A percentile compares a stretch with the other conserved stretches of the same genome.
Evolutionary conservation across 352 stramenopile species (phyloP).

Genomic region (Pythium brachiatum): DNA sequence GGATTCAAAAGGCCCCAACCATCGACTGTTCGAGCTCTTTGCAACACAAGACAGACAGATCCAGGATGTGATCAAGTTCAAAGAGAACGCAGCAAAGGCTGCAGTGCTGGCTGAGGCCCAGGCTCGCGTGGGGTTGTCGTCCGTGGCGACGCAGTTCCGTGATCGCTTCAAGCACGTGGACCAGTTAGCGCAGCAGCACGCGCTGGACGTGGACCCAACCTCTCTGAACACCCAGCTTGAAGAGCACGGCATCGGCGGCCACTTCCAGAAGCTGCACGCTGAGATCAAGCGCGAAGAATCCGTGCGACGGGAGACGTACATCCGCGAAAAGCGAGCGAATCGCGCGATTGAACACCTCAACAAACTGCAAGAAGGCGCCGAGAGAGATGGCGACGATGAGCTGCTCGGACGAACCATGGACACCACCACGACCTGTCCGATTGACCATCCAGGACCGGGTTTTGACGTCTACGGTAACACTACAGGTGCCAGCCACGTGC

Average conservation of each 20-base stretch:
- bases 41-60: slow-evolving; percentile 52
- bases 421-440: slow-evolving; percentile 26
- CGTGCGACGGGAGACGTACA: slow-evolving; percentile 10
- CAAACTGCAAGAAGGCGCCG: slow-evolving; percentile 5
- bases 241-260: slow-evolving; percentile 49
- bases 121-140: slow-evolving; percentile 39
- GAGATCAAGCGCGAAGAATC: slow-evolving; percentile 35
- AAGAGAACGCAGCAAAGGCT: slow-evolving; percentile 45
- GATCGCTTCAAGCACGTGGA: slow-evolving; percentile 67
- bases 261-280: slow-evolving; percentile 58
- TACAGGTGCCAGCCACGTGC: slow-evolving; percentile 2
- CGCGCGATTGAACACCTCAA: slow-evolving; percentile 10
- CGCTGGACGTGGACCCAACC: slow-evolving; percentile 17
- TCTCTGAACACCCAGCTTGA: not conserved
- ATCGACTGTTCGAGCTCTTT: slow-evolving; percentile 48
- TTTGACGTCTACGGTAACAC: slow-evolving; percentile 36
- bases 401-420: slow-evolving; percentile 6
- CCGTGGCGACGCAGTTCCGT: slow-evolving; percentile 49
- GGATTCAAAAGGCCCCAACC: not conserved
- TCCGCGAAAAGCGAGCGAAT: not conserved
- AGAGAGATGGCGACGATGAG: slow-evolving; percentile 23
- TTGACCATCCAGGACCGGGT: slow-evolving; percentile 33
- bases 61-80: slow-evolving; percentile 60
- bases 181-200: slow-evolving; percentile 43
- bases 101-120: slow-evolving; percentile 39